phyloP scores from a whole-genome alignment of 2,329 filamentous ascomycete species.

The Ophiostoma perfectum region DNA sequence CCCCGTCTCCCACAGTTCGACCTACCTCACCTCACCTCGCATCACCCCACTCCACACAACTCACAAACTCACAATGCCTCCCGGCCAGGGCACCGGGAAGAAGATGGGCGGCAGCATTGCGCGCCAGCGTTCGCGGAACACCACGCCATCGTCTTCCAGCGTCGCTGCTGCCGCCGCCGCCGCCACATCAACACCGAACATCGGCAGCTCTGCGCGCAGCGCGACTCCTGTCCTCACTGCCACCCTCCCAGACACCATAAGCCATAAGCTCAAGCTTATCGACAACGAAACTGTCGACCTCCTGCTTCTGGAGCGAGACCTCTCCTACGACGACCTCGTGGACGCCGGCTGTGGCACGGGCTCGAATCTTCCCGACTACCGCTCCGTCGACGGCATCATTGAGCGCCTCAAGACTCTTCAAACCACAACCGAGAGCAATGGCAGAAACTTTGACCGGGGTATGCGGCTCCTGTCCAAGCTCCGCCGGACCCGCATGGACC shows the following conservation, averaged over 20 bases:
- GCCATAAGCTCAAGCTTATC: slow-evolving; percentile 48
- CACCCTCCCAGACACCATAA: slow-evolving; percentile 50
- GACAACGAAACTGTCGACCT: slow-evolving; percentile 55
- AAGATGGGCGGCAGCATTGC: slow-evolving; percentile 56
- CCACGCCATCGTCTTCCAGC: slow-evolving; percentile 53
- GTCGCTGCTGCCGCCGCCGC: slow-evolving; percentile 18
- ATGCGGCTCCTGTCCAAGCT: slow-evolving; percentile 65
- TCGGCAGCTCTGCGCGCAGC: slow-evolving; percentile 30
- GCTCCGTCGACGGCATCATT: slow-evolving; percentile 58
- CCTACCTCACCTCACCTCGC: too few relatives aligned
- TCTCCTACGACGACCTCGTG: slow-evolving; percentile 64
- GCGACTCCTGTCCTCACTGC: slow-evolving; percentile 34
- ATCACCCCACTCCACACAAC: background rate
- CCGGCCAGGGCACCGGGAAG: slow-evolving; percentile 44
- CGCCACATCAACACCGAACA: slow-evolving; percentile 28
- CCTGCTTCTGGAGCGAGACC: slow-evolving; percentile 23
- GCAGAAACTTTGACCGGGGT: slow-evolving; percentile 62
- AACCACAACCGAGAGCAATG: slow-evolving; percentile 62
- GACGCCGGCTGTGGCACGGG: slow-evolving; percentile 51
- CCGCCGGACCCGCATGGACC: slow-evolving; percentile 57
- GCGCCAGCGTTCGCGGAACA: slow-evolving; percentile 69
- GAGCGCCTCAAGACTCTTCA: slow-evolving; percentile 59
- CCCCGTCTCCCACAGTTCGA: background rate
- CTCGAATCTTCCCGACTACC: slow-evolving; percentile 57
- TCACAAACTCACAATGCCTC: background rate